Conservation (phyloP, 148 eudicot species). For the Fagopyrum homotropicum region DNA sequence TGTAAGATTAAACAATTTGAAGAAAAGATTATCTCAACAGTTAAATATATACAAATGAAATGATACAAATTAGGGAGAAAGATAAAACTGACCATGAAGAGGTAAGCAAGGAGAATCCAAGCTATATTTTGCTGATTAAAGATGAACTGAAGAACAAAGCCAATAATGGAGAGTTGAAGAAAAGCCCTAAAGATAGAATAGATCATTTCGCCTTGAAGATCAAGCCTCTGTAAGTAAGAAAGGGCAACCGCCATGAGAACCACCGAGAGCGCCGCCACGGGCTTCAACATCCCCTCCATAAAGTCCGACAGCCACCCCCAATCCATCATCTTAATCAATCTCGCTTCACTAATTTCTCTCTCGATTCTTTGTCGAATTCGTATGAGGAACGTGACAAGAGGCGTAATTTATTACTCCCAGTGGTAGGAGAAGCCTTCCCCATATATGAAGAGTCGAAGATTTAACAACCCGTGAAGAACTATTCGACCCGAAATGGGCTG, state of each 20-base stretch:
- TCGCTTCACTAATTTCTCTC: not conserved
- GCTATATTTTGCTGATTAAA: conserved; percentile 42
- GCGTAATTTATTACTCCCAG: not conserved
- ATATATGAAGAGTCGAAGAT: not conserved
- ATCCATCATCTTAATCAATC: conserved; percentile 44
- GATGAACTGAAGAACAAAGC: conserved; percentile 89
- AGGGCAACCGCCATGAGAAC: conserved; percentile 55
- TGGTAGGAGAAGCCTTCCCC: not conserved
- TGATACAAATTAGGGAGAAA: not conserved
- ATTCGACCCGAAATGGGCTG: not conserved
- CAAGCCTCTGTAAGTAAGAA: conserved; percentile 58
- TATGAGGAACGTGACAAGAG: not conserved
- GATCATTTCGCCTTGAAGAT: conserved; percentile 53
- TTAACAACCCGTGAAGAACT: not conserved
- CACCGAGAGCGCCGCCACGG: conserved; percentile 60
- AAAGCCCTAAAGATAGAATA: conserved; percentile 71
- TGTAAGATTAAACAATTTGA: too few species aligned
- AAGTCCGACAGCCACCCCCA: conserved; percentile 54
- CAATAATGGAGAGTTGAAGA: conserved; percentile 71
- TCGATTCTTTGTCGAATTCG: not conserved
- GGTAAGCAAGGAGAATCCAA: conserved; percentile 85
- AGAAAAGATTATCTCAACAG: too few species aligned
- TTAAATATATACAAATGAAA: too few species aligned
- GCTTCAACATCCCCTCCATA: conserved; percentile 72
- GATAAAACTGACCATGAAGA: conserved; percentile 66